Base-by-base conservation (phyloP, 2,329 filamentous ascomycete species). In the Fonsecaea pugnacius region DNA sequence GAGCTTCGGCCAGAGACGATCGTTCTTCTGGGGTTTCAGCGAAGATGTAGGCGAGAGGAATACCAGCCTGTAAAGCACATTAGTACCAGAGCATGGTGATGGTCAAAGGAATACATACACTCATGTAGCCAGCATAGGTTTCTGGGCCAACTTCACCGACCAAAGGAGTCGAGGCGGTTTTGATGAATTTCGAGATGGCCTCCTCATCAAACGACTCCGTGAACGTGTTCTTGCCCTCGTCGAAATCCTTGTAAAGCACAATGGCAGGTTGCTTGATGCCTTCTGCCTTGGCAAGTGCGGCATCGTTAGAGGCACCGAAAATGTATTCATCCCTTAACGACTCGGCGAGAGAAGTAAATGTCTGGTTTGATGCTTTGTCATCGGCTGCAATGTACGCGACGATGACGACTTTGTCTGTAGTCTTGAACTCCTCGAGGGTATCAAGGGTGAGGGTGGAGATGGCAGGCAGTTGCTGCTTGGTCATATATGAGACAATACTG, bases 31-130 rank as follows among this genome's bases (percentile, higher is more conserved):
- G 77, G 52, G 91, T 93, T 83, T 97, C 93, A 70, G 94, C 89
- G 80, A 99, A 98, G 82, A 99, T 96, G 83, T 98, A 99, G 70
- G 92, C 95, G 69, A 99, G 89, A 67, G 95, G 95, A 72, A 98
- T 85, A 71, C 91, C 92, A 72, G 94, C 87, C 84, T 85, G 68
- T n/a, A 46, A 69, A 65, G 36, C 33, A 24, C 36, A 55, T 58
- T 12, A 58, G 51, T 27, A 46, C 61, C 33, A 43, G 21, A 46
- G 43, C 18, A 21, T 32, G 12, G 24, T 53, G 9, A 50, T 33
- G 5, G 32, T 6, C 30, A 48, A 33, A 30, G 6, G 38, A 38
- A 24, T 21, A 61, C 83, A 71, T 79, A 86, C 84, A 60, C 89
- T 87, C 90, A 98, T 99, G 86, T 99, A 99, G 75, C 85, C 87